Evolutionary conservation across 257 asterid species (phyloP), one percentile per base, ranked within the genome.

Genomic region (Misopates orontium): DNA sequence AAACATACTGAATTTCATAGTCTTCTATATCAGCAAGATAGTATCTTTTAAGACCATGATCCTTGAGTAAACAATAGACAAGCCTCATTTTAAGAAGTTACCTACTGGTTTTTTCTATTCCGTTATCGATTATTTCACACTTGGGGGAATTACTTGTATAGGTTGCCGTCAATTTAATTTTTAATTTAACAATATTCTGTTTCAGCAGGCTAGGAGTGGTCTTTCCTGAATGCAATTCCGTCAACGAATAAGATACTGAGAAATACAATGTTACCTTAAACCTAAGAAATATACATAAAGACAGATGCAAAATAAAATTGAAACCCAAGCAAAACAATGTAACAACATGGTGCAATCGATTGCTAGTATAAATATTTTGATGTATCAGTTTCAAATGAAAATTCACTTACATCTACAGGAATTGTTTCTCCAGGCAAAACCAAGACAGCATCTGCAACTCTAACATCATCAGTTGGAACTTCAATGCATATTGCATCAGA

Each of bases 351-450:
- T 48, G 50, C 64, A 39, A 42, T 39, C n/a, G 45, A 61, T n/a
- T 21, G 22, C 66, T 9, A 39, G 51, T 56, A 42, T 9, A 45
- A 53, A 14, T 31, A 4, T 19, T 48, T 59, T 62, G 32, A 65
- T n/a, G 41, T 28, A 28, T 28, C 7, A 28, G 36, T 28, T 28
- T 28, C 40, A 60, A 42, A 17, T 40, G 39, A 67, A 32, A 49
- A 31, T 67, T 36, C 31, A 36, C 97, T 85, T 78, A 93, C 98
- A 82, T 93, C 98, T 42, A 93, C 95, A 45, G 98, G 96, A 61
- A 93, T 83, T 69, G 96, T 93, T 84, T 93, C 97, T 62, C 98
- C 97, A 66, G 98, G 97, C 77, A 93, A 83, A 81, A 93, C 98
- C 84, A 90, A 78, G 74, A 93, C 66, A 28, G 89, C 68, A 70